Evolutionary conservation across 148 eudicot species (phyloP).

Genomic region (Amaranthus cruentus): DNA sequence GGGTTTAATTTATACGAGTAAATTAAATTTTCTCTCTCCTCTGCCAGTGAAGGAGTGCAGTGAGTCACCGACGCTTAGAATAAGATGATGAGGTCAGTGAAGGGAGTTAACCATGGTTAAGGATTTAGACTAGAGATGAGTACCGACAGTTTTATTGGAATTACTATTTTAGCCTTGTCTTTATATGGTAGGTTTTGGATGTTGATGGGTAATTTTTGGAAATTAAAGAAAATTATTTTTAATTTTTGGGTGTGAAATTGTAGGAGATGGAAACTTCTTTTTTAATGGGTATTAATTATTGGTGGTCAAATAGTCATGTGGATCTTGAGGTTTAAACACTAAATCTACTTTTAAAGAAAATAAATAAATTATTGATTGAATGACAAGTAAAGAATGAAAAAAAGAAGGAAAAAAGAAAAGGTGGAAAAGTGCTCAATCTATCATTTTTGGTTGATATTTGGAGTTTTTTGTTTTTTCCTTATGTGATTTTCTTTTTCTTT

Average conservation of each 20-base stretch:
- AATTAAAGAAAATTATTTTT: background rate
- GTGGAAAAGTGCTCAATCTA: slow-evolving; percentile 17
- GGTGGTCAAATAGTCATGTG: slow-evolving; percentile 24
- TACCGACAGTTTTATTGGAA: slow-evolving; percentile 39
- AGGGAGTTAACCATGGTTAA: slow-evolving; percentile 21
- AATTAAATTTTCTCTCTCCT: slow-evolving; percentile 14
- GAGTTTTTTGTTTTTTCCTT: background rate
- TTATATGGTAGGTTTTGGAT: background rate
- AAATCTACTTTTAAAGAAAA: background rate
- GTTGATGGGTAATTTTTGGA: slow-evolving; percentile 17
- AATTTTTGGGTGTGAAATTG: background rate
- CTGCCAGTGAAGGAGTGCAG: slow-evolving; percentile 10
- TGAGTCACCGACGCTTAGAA: slow-evolving; percentile 55
- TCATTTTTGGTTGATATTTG: slow-evolving; percentile 20
- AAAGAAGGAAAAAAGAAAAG: background rate
- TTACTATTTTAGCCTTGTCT: slow-evolving; percentile 30
- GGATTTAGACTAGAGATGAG: slow-evolving; percentile 34
- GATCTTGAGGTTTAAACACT: slow-evolving; percentile 23
- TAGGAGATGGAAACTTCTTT: slow-evolving; percentile 4
- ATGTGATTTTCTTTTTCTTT: background rate
- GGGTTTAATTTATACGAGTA: slow-evolving; percentile 22
- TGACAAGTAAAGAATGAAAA: background rate
- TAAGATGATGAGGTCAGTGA: slow-evolving; percentile 12
- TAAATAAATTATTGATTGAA: background rate
- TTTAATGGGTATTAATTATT: slow-evolving; percentile 17